Base-by-base conservation (phyloP, 2,329 filamentous ascomycete genomes). In the Atkinsonella hypoxylon region DNA sequence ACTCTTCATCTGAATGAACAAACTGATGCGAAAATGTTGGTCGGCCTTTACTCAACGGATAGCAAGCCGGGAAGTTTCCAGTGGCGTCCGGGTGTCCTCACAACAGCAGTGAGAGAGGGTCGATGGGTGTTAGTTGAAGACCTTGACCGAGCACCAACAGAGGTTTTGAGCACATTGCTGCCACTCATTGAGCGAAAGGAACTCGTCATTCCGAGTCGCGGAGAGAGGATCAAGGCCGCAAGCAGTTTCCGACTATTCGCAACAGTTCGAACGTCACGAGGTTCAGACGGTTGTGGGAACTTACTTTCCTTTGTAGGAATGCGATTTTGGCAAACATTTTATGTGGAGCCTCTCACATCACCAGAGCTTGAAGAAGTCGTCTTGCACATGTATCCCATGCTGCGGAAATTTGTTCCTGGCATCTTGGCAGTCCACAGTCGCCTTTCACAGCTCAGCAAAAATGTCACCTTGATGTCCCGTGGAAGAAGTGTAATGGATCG, bases 81-180 rank as follows among this genome's bases (percentile, higher is more conserved):
- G 47, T 99, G 93, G 93, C 82, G 87, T 53, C 81, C 93, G 3
- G 93, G 93, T 68, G 87, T 97, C 18, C 72, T 99, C 58, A 96
- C 93, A 0, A 95, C 89, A 31, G 94, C 94, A 36, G 89, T 97
- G 2, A 84, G 79, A 61, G 91, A 98, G 71, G 94, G 93, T 15
- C 79, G 91, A 61, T 98, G 93, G 94, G 87, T 98, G 7, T 75
- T 98, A 56, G 94, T 99, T 53, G 94, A 99, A 67, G 94, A 99
- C 66, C 76, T 99, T 40, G 90, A 98, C 64, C 83, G 91, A 55
- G 93, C 93, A 11, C 93, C 94, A 4, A 91, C 88, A 57, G 93
- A 98, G 67, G 87, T 98, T 45, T 82, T 98, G 65, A 95, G 91
- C 64, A 89, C 90, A 13, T 78, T 99, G 30, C 74, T 98, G 26